phyloP scores from a whole-genome alignment of 371 early-diverging fungal genomes.

The Mucor saturninus region DNA sequence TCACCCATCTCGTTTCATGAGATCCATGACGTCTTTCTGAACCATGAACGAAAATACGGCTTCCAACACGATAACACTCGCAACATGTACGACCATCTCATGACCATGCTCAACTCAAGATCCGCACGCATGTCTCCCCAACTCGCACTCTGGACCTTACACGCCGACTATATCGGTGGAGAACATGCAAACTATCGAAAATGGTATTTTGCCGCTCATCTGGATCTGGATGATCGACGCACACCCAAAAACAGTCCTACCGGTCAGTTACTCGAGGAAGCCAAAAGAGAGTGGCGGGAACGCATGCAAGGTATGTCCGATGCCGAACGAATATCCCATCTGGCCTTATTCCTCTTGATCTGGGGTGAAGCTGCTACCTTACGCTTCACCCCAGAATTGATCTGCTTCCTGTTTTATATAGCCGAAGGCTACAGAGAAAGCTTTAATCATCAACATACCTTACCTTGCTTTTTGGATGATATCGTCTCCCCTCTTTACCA shows the following conservation, averaged over 20 bases:
- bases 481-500: conserved; percentile 79
- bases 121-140: conserved; percentile 79
- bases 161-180: conserved; percentile 90
- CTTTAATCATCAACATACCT: conserved; percentile 43
- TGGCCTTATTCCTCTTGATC: conserved; percentile 80
- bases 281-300: conserved; percentile 75
- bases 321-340: conserved; percentile 67
- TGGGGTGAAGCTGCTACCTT: conserved; percentile 90
- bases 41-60: conserved; percentile 71
- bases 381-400: conserved; percentile 79
- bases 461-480: conserved; percentile 59
- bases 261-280: conserved; percentile 50
- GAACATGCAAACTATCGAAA: conserved; percentile 84
- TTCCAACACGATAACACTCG: conserved; percentile 80
- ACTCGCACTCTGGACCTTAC: conserved; percentile 77
- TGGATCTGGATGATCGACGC: conserved; percentile 64
- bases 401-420: conserved; percentile 83
- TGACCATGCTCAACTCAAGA: conserved; percentile 83
- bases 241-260: conserved; percentile 35
- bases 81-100: conserved; percentile 75
- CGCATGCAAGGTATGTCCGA: conserved; percentile 77
- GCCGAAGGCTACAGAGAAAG: conserved; percentile 64
- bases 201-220: conserved; percentile 85
- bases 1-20: conserved; percentile 36
- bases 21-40: conserved; percentile 70